A percentile compares a stretch with the other conserved stretches of the same genome.
These are phyloP conservation scores for Populus alba DNA, from an alignment of 345 rosid species.

Conservation along the genomic window DNA sequence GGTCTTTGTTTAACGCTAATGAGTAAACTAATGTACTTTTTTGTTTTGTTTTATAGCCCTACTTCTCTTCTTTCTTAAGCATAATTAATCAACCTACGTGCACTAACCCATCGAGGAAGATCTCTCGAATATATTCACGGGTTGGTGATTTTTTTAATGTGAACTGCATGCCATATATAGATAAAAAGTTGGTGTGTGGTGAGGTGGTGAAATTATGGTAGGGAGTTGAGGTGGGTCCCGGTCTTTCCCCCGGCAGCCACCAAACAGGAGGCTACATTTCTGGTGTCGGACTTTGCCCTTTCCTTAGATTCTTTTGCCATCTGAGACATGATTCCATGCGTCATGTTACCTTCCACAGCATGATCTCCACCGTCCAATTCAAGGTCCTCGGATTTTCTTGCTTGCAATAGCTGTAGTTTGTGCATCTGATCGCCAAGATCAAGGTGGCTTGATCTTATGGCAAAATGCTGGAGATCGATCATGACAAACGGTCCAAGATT, in stretches of 20 bases:
- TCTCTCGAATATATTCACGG: not conserved
- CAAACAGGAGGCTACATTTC: constrained; percentile 41
- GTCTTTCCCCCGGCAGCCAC: constrained; percentile 36
- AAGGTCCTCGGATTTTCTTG: not conserved
- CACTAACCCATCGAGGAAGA: constrained; percentile 3
- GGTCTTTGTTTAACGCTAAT: not conserved
- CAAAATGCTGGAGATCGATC: not conserved
- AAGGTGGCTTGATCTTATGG: not conserved
- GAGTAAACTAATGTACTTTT: not conserved
- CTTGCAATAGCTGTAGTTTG: too few relatives aligned
- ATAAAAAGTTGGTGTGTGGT: not conserved
- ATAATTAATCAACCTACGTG: constrained; percentile 11
- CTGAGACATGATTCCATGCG: not conserved
- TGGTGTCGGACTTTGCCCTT: constrained; percentile 25
- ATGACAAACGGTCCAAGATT: not conserved
- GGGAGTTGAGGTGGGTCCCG: constrained; percentile 21
- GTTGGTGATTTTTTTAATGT: not conserved
- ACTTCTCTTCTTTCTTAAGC: not conserved
- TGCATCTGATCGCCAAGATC: not conserved
- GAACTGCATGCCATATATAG: too few relatives aligned
- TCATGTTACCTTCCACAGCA: not conserved
- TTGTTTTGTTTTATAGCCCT: not conserved
- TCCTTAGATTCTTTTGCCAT: constrained; percentile 24
- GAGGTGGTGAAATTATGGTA: constrained; percentile 29
- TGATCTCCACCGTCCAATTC: not conserved